Conservation (phyloP, 2,329 filamentous ascomycete species). For the Amylocarpus encephaloides region DNA sequence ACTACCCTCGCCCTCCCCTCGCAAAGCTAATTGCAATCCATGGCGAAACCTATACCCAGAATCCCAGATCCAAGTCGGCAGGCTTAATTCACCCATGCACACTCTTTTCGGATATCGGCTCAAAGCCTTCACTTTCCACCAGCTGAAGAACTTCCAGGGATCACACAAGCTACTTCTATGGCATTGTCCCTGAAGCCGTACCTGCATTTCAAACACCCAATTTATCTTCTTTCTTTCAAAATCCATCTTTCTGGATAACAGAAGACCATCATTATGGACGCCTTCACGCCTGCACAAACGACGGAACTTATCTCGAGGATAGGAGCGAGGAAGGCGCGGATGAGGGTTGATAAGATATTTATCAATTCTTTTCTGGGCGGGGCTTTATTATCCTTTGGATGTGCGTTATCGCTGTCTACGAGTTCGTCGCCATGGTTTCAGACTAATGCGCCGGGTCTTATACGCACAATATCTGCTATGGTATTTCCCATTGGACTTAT, state of each 20-base stretch:
- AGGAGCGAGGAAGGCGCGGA: conserved; percentile 46
- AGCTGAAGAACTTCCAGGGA: too few species aligned
- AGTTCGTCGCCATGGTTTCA: conserved; percentile 42
- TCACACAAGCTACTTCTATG: too few species aligned
- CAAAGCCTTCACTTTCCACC: too few species aligned
- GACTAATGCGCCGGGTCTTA: conserved; percentile 42
- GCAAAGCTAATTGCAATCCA: background rate
- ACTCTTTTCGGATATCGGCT: too few species aligned
- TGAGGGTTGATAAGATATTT: conserved; percentile 47
- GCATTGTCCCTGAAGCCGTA: background rate
- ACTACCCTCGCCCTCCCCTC: background rate
- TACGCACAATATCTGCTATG: conserved; percentile 39
- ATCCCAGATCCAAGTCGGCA: background rate
- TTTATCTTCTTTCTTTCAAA: background rate
- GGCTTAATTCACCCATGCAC: too few species aligned
- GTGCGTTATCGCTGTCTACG: conserved; percentile 40
- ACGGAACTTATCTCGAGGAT: conserved; percentile 44
- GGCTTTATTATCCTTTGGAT: conserved; percentile 45
- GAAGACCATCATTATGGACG: conserved; percentile 26
- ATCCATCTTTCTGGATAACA: background rate
- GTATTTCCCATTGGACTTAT: conserved; percentile 45
- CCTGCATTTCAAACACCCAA: background rate
- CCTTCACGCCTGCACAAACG: conserved; percentile 43
- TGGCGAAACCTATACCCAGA: background rate
- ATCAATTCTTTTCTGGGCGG: conserved; percentile 46